These are phyloP conservation scores for Ascochyta fabae DNA, from an alignment of 2,329 filamentous ascomycete genomes.

Conservation along the genomic window DNA sequence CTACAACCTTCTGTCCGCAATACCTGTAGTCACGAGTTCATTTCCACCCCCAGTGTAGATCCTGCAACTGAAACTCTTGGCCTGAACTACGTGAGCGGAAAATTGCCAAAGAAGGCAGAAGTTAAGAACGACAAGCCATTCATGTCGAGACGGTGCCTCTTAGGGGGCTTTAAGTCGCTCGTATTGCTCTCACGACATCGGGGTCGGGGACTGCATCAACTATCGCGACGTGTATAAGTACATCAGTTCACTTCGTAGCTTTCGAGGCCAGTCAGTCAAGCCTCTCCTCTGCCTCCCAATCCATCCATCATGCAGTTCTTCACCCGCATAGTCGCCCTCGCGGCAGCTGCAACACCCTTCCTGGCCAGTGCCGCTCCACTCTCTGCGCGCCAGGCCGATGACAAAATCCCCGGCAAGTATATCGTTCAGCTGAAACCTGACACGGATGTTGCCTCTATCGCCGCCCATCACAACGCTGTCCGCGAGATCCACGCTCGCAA, in stretches of 20 bases:
- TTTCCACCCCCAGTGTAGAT: slow-evolving; percentile 8
- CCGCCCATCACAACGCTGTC: slow-evolving; percentile 34
- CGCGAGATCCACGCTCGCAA: slow-evolving; percentile 41
- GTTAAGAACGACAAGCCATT: slow-evolving; percentile 30
- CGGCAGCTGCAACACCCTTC: slow-evolving; percentile 31
- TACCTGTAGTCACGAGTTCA: not conserved
- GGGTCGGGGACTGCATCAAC: not conserved
- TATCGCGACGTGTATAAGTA: slow-evolving; percentile 18
- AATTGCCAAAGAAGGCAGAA: slow-evolving; percentile 20
- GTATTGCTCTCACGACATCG: not conserved
- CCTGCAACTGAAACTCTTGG: slow-evolving; percentile 9
- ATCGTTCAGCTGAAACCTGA: slow-evolving; percentile 52
- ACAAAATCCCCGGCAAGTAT: slow-evolving; percentile 45
- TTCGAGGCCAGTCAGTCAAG: not conserved
- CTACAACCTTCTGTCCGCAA: not conserved
- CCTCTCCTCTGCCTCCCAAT: not conserved
- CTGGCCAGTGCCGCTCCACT: slow-evolving; percentile 33
- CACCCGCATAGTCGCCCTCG: slow-evolving; percentile 32
- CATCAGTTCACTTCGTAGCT: not conserved
- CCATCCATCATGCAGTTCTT: slow-evolving; percentile 36
- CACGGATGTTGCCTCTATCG: slow-evolving; percentile 32
- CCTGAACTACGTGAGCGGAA: slow-evolving; percentile 1
- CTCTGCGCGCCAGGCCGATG: slow-evolving; percentile 31
- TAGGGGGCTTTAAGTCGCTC: slow-evolving; percentile 1
- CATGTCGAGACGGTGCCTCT: slow-evolving; percentile 15